A percentile compares a stretch with the other conserved stretches of the same genome.
Evolutionary conservation across 1,284 basidiomycete genomes (phyloP).

Genomic region (Apiotrichum domesticum): DNA sequence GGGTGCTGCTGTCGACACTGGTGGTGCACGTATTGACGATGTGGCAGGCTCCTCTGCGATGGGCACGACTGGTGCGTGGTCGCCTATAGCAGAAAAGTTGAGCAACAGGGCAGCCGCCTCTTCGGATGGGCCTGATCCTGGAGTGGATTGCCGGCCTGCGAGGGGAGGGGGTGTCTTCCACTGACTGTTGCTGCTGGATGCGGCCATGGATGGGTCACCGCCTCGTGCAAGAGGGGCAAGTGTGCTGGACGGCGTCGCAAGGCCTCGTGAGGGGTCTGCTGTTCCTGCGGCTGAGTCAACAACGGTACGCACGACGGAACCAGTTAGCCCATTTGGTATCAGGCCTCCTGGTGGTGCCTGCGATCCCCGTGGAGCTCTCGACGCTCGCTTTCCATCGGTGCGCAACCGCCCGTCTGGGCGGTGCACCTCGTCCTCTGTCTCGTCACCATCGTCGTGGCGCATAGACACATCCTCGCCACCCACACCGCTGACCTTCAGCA

Average conservation of each 20-base stretch:
- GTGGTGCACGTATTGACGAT: neutral
- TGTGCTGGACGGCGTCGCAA: neutral
- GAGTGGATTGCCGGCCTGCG: slow-evolving; percentile 3
- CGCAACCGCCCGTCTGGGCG: neutral
- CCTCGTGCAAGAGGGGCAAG: neutral
- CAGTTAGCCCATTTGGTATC: neutral
- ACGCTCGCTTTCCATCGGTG: too few species aligned
- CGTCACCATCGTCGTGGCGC: neutral
- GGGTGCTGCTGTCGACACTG: neutral
- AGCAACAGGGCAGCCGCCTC: slow-evolving; percentile 29
- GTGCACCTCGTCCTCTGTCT: slow-evolving; percentile 3
- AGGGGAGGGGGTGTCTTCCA: neutral
- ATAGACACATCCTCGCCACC: slow-evolving; percentile 3
- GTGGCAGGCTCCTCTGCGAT: slow-evolving; percentile 1
- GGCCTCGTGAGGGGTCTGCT: neutral
- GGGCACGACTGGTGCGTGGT: slow-evolving; percentile 4
- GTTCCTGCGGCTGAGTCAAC: neutral
- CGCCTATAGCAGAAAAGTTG: slow-evolving; percentile 23
- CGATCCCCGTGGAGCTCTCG: too few species aligned
- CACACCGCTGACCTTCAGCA: neutral
- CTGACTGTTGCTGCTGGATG: neutral
- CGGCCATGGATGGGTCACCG: neutral
- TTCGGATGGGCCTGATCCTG: slow-evolving; percentile 16
- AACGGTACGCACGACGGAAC: neutral
- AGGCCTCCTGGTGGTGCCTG: too few species aligned